Conservation (phyloP, 2,329 filamentous ascomycete species). For the Aspergillus hortae region DNA sequence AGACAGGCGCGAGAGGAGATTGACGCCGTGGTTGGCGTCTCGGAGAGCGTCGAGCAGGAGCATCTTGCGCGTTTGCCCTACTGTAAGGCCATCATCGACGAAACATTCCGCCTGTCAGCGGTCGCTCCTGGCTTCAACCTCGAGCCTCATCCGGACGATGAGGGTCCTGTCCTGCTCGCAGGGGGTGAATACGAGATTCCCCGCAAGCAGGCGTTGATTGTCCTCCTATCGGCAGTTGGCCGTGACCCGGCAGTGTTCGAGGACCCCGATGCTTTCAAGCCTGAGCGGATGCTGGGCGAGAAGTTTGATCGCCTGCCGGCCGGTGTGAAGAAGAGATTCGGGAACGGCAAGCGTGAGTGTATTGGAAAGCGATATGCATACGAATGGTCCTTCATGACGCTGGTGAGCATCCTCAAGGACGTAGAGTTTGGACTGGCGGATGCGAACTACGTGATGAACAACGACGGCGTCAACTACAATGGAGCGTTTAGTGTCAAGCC, state of each 20-base stretch:
- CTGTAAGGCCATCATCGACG: conserved; percentile 62
- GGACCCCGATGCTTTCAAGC: conserved; percentile 63
- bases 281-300: conserved; percentile 70
- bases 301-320: conserved; percentile 62
- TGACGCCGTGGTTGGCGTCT: conserved; percentile 43
- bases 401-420: conserved; percentile 64
- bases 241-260: conserved; percentile 62
- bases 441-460: conserved; percentile 41
- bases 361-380: conserved; percentile 71
- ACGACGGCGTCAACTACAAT: conserved; percentile 33
- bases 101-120: conserved; percentile 61
- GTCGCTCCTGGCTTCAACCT: conserved; percentile 59
- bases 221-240: conserved; percentile 57
- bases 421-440: conserved; percentile 65
- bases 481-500: conserved; percentile 54
- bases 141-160: conserved; percentile 32
- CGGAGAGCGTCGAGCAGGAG: conserved; percentile 34
- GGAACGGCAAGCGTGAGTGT: conserved; percentile 66
- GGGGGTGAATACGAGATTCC: conserved; percentile 60
- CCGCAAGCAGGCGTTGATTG: conserved; percentile 50
- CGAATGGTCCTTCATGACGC: conserved; percentile 64
- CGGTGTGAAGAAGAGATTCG: conserved; percentile 68
- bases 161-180: conserved; percentile 46
- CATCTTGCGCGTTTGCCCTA: conserved; percentile 65
- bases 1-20: conserved; percentile 64